These are phyloP conservation scores for Seiridium cupressi DNA, from an alignment of 2,329 filamentous ascomycete genomes.

Conservation along the genomic window DNA sequence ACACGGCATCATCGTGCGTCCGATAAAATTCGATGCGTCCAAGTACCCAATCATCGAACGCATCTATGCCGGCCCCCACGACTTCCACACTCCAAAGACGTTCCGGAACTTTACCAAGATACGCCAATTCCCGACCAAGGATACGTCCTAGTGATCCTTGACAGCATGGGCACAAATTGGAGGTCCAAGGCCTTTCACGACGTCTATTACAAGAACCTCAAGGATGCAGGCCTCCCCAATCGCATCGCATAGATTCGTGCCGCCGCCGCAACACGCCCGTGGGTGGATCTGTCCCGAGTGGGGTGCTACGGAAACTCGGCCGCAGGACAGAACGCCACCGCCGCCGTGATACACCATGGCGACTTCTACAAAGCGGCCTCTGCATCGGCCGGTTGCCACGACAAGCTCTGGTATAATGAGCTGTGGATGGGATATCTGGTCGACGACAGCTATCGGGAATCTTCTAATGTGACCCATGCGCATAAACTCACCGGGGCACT, in stretches of 20 bases:
- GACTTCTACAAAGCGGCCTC: constrained; percentile 3
- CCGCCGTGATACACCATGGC: neutral
- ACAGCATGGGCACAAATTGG: constrained; percentile 3
- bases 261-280: neutral
- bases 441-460: neutral
- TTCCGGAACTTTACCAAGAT: neutral
- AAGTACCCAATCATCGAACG: neutral
- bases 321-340: neutral
- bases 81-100: neutral
- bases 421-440: constrained; percentile 3
- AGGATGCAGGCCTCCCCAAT: neutral
- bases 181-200: constrained; percentile 1
- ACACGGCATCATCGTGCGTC: neutral
- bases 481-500: neutral
- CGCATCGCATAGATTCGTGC: constrained; percentile 2
- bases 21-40: neutral
- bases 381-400: neutral
- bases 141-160: neutral
- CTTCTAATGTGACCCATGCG: constrained; percentile 1
- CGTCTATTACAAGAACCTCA: constrained; percentile 3
- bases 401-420: constrained; percentile 4
- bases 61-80: neutral
- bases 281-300: neutral
- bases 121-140: neutral
- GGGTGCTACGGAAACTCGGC: constrained; percentile 2